Base-by-base conservation (phyloP, 768 basidiomycete genomes). In the Pisolithus sp. region DNA sequence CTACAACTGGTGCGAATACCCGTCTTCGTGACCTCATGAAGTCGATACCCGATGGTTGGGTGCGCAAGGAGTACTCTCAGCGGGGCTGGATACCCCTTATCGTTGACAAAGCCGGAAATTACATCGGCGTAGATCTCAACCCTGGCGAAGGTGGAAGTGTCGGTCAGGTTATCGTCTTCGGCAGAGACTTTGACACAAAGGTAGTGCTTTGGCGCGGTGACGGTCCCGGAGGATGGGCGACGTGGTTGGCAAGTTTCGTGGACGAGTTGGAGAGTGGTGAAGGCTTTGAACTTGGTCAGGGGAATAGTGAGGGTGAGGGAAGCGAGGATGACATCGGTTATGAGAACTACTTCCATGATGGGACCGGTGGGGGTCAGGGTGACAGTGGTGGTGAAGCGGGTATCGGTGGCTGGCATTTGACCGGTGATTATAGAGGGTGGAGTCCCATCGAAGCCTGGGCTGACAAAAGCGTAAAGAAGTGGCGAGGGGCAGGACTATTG, bases 131-230 rank as follows among this genome's bases (percentile, higher is more conserved):
- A 44, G 96, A 99, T 68, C 77, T 99, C 53, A 92, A 87, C 68
- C 95, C 95, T 7, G 89, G 66, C 8, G 82, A 85, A 62, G 70
- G 71, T 44, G 93, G 93, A 41, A 71, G 78, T 8, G 74, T 77
- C 50, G 96, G 96, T 6, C 96, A 99, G 65, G 95, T 97, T 44
- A 96, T 99, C 52, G 85, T 97, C 46, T 99, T 98, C 66, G 96
- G 96, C n/a, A 81, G 96, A 47, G 96, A 98, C 64, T 97, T 98
- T 68, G 96, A 99, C 69, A 88, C 92, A 10, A 99, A 99, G 65
- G 90, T 96, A 36, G 94, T 98, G 39, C 74, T 98, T 43, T 97
- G 87, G 84, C 76, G 80, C 48, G 96, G 96, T 7, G 93, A 97
- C 52, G 93, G 93, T 7, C 77, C 80, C 15, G 83, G 79, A 9